A percentile compares a stretch with the other conserved stretches of the same genome.
These are phyloP conservation scores for Xerocomellus intermedius DNA, from an alignment of 768 basidiomycete species.

Conservation along the genomic window DNA sequence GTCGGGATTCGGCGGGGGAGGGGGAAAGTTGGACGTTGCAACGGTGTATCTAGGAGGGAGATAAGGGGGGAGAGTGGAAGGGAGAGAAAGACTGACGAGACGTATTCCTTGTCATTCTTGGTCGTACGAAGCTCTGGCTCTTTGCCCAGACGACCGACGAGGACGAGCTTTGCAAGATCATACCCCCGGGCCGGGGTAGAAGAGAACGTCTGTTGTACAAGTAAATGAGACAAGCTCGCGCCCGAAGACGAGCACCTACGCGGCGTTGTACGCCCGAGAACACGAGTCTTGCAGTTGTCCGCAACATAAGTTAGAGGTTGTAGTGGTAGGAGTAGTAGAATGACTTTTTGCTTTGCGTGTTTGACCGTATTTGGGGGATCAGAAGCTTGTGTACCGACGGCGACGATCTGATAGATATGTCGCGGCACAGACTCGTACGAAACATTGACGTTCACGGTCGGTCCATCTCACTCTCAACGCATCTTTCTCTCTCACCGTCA, in stretches of 20 bases:
- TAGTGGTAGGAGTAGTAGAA: neutral
- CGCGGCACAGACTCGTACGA: constrained; percentile 85
- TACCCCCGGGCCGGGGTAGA: constrained; percentile 51
- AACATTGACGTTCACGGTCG: constrained; percentile 79
- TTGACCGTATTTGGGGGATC: constrained; percentile 19
- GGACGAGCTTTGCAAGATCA: constrained; percentile 73
- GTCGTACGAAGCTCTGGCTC: constrained; percentile 71
- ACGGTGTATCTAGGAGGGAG: constrained; percentile 60
- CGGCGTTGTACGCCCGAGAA: constrained; percentile 43
- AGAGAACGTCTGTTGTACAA: constrained; percentile 55
- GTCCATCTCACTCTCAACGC: neutral
- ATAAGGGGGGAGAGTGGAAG: neutral
- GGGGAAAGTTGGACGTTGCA: constrained; percentile 64
- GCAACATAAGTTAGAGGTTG: constrained; percentile 40
- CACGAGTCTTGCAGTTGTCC: constrained; percentile 43
- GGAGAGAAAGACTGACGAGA: constrained; percentile 49
- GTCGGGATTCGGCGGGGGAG: constrained; percentile 56
- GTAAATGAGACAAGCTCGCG: neutral
- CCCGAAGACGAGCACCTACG: constrained; percentile 38
- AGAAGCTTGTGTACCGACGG: neutral
- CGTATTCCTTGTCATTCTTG: constrained; percentile 75
- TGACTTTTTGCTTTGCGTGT: constrained; percentile 2
- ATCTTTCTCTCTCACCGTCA: neutral
- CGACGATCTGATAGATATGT: constrained; percentile 46
- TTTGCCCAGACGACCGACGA: constrained; percentile 70